Evolutionary conservation across 495 filamentous ascomycete species (phyloP).

Genomic region (Antarctomyces pellizariae): DNA sequence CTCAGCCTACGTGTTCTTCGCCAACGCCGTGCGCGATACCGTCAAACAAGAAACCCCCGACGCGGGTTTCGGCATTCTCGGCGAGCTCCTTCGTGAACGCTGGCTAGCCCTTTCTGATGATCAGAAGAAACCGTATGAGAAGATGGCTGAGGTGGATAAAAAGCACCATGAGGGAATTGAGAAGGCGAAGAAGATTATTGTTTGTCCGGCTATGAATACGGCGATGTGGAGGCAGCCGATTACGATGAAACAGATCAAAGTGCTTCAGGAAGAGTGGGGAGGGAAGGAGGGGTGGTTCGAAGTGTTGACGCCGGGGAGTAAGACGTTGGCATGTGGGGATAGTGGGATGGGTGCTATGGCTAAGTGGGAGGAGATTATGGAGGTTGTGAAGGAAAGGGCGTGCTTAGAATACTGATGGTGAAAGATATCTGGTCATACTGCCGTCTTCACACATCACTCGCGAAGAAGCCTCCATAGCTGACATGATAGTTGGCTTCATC

Average conservation of each 20-base stretch:
- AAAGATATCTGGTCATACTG: not conserved
- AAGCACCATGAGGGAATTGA: not conserved
- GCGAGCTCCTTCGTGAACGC: no score
- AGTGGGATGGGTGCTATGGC: conserved; percentile 54
- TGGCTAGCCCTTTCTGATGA: no score
- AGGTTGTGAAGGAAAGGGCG: conserved; percentile 23
- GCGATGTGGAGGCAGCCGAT: conserved; percentile 77
- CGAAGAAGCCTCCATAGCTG: no score
- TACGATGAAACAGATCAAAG: conserved; percentile 41
- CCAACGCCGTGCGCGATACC: no score
- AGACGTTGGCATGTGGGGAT: conserved; percentile 65
- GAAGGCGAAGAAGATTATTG: conserved; percentile 10
- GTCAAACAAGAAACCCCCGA: no score
- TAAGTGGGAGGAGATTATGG: conserved; percentile 50
- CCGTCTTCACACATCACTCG: no score
- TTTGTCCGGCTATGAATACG: conserved; percentile 55
- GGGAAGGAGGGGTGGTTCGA: conserved; percentile 44
- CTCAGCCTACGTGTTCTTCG: no score
- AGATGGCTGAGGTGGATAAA: no score
- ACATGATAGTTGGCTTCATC: no score
- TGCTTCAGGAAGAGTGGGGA: conserved; percentile 54
- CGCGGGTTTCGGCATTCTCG: no score
- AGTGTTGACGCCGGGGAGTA: conserved; percentile 43
- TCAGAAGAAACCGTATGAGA: no score
- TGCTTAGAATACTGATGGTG: conserved; percentile 1